Evolutionary conservation across 306 rosid species (phyloP).

Genomic region (Ceratonia siliqua): DNA sequence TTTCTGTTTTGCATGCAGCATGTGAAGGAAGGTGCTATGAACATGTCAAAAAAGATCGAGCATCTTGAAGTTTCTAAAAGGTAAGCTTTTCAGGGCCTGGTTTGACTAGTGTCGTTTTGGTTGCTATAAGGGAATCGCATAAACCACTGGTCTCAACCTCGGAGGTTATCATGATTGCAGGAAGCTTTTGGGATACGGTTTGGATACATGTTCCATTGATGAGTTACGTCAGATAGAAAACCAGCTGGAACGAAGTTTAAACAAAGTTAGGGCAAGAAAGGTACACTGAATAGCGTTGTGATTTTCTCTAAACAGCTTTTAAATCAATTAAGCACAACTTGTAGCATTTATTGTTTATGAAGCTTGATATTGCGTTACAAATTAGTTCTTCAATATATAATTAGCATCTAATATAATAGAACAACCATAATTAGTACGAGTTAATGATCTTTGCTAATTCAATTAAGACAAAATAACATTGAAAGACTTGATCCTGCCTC

Average conservation of each 20-base stretch:
- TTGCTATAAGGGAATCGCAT: constrained; percentile 2
- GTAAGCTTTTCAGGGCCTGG: constrained; percentile 39
- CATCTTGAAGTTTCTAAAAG: constrained; percentile 62
- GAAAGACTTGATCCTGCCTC: constrained; percentile 33
- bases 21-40: background rate
- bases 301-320: background rate
- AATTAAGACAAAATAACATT: constrained; percentile 12
- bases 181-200: constrained; percentile 72
- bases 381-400: background rate
- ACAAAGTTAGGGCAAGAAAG: constrained; percentile 81
- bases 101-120: constrained; percentile 2
- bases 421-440: background rate
- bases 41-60: constrained; percentile 63
- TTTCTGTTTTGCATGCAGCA: background rate
- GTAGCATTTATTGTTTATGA: background rate
- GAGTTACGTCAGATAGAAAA: constrained; percentile 68
- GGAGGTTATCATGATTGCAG: constrained; percentile 41
- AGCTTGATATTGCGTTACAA: background rate
- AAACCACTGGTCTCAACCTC: background rate
- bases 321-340: background rate
- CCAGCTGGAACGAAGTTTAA: constrained; percentile 72
- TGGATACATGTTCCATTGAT: constrained; percentile 61
- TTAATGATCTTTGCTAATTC: background rate
- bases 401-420: background rate
- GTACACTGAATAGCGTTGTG: constrained; percentile 32